Conservation (phyloP, 805 yeast species). For the Candida morakotiae region DNA sequence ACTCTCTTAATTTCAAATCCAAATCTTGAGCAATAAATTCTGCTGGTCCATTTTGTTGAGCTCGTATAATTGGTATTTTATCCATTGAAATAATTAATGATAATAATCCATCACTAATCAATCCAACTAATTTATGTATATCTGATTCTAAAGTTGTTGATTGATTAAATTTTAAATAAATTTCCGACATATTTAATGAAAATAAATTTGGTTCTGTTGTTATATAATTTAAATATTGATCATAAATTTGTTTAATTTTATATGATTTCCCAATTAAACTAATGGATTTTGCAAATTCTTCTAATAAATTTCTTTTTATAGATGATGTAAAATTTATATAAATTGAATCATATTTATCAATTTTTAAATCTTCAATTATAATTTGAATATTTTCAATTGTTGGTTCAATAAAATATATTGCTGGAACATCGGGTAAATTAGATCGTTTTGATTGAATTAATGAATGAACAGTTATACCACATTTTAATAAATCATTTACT, state of each 20-base stretch:
- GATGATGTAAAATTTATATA: conserved; percentile 86
- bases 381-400: conserved; percentile 66
- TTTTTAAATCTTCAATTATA: conserved; percentile 69
- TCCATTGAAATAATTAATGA: conserved; percentile 75
- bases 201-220: conserved; percentile 93
- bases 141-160: conserved; percentile 72
- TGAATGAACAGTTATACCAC: conserved; percentile 90
- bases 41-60: conserved; percentile 92
- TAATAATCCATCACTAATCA: conserved; percentile 75
- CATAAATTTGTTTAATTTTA: conserved; percentile 83
- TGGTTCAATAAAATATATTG: conserved; percentile 86
- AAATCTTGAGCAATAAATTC: conserved; percentile 87
- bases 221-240: conserved; percentile 87
- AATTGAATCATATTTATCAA: conserved; percentile 71
- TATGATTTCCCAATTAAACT: conserved; percentile 67
- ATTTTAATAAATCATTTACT: conserved; percentile 83
- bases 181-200: conserved; percentile 63
- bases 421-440: conserved; percentile 93
- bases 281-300: conserved; percentile 81
- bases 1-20: conserved; percentile 80
- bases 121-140: conserved; percentile 64
- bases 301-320: conserved; percentile 72
- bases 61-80: conserved; percentile 83
- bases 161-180: conserved; percentile 66
- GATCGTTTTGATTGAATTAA: conserved; percentile 67